Evolutionary conservation across 768 basidiomycete genomes (phyloP).

Genomic region (Lentinula sp.): DNA sequence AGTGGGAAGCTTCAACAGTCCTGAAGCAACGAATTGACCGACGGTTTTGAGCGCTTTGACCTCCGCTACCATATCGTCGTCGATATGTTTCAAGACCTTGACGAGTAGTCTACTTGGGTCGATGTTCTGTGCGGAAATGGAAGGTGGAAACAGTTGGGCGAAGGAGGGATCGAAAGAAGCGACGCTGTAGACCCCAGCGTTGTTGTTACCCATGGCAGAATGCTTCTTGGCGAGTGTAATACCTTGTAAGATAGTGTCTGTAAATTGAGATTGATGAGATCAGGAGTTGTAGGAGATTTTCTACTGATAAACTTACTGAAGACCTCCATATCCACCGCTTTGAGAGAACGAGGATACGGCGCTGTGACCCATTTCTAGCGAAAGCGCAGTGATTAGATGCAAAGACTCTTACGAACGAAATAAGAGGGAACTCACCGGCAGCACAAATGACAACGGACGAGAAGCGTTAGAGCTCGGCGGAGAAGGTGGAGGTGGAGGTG

Average conservation of each 20-base stretch:
- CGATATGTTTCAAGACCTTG: not conserved
- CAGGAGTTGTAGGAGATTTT: not conserved
- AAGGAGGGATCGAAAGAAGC: not conserved
- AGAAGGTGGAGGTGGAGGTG: not conserved
- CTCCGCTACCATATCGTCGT: slow-evolving; percentile 1
- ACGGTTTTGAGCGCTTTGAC: slow-evolving; percentile 2
- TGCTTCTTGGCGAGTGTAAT: not conserved
- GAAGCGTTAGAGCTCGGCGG: not conserved
- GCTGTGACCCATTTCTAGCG: not conserved
- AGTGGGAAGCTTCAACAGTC: not conserved
- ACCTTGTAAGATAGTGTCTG: not conserved
- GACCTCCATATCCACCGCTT: not conserved
- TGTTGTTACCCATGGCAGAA: slow-evolving; percentile 2
- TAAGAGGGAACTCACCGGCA: not conserved
- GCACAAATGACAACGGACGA: not conserved
- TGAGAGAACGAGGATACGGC: not conserved
- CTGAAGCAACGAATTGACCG: slow-evolving; percentile 2
- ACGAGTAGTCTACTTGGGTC: not conserved
- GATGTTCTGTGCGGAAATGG: not conserved
- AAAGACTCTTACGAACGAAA: not conserved
- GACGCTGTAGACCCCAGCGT: slow-evolving; percentile 1
- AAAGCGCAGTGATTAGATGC: not conserved
- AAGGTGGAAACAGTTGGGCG: not conserved
- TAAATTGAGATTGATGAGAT: not conserved
- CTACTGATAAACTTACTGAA: not conserved